Evolutionary conservation across 2,329 filamentous ascomycete genomes (phyloP).

Genomic region (Xylaria sp.): DNA sequence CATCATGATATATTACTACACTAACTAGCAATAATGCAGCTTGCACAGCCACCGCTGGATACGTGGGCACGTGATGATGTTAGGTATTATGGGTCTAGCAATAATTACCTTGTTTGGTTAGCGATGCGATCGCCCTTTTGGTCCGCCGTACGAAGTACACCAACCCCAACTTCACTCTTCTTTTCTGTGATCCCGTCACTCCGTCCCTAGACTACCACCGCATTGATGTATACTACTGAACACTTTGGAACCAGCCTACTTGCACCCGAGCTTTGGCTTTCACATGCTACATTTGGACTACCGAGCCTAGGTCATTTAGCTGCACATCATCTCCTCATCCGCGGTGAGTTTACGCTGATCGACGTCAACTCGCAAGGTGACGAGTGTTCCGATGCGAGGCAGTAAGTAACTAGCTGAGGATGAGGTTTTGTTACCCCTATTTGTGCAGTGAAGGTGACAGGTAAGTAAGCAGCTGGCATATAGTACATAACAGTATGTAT

Average conservation of each 20-base stretch:
- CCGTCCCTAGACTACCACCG: conserved; percentile 8
- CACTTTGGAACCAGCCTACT: conserved; percentile 7
- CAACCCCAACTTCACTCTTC: not conserved
- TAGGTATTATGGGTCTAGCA: not conserved
- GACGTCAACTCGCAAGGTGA: conserved; percentile 9
- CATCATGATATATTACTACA: not conserved
- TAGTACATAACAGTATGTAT: conserved; percentile 14
- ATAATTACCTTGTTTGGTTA: conserved; percentile 23
- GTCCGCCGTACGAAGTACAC: not conserved
- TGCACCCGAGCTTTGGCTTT: conserved; percentile 19
- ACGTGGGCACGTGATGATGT: conserved; percentile 24
- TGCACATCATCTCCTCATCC: conserved; percentile 6
- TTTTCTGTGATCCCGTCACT: conserved; percentile 22
- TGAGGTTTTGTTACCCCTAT: conserved; percentile 27
- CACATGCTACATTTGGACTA: conserved; percentile 15
- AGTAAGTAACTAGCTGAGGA: conserved; percentile 16
- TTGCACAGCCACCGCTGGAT: conserved; percentile 30
- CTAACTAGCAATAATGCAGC: not conserved
- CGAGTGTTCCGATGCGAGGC: conserved; percentile 11
- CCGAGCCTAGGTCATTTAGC: not conserved
- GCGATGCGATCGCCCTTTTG: not conserved
- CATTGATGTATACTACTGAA: not conserved
- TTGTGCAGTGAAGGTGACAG: conserved; percentile 15
- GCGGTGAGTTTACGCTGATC: not conserved
- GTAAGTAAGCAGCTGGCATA: conserved; percentile 25